Evolutionary conservation across 2,329 filamentous ascomycete species (phyloP), one percentile per base, ranked within the genome.

Genomic region (Thelonectria blattea): DNA sequence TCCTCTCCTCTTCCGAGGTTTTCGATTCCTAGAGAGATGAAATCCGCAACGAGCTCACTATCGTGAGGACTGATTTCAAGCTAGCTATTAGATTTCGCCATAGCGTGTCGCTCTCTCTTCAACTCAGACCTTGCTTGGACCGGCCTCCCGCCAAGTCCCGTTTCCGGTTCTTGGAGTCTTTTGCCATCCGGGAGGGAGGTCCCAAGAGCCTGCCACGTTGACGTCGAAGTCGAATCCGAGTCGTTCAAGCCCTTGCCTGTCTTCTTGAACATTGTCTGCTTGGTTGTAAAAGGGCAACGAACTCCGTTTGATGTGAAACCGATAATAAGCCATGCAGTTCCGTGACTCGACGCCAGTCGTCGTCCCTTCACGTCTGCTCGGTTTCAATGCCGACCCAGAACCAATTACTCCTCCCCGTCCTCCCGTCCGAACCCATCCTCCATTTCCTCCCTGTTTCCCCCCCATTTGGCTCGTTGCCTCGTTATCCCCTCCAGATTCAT

Each of bases 61-160:
- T 68, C 63, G 67, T 60, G 67, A 72, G 60, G 70, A 72, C 70
- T 71, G 65, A 30, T 73, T 72, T 70, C 71, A 72, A 73, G 71
- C 71, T 72, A 71, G 71, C 71, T 73, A 72, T 73, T 73, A 71
- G 70, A 73, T 72, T 73, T 73, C 71, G 70, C 71, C 68, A 72
- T 73, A 72, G 71, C 71, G 66, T 73, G 69, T 72, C 70, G 71
- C 71, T 73, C 71, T 73, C 71, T 72, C 67, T 52, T 70, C 69
- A 70, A 70, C 69, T 71, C 66, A 69, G 69, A 65, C 65, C 63
- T 61, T 68, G 64, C 63, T 61, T 68, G 64, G 61, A 63, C 59
- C 52, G 63, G 63, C 60, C 67, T 52, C 27, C 27, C 27, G 27
- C 46, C 65, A 65, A 70, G 53, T 71, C 65, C n/a, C 68, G 67